Evolutionary conservation across 2,329 filamentous ascomycete species (phyloP).

Genomic region (Sphaerulina musiva): DNA sequence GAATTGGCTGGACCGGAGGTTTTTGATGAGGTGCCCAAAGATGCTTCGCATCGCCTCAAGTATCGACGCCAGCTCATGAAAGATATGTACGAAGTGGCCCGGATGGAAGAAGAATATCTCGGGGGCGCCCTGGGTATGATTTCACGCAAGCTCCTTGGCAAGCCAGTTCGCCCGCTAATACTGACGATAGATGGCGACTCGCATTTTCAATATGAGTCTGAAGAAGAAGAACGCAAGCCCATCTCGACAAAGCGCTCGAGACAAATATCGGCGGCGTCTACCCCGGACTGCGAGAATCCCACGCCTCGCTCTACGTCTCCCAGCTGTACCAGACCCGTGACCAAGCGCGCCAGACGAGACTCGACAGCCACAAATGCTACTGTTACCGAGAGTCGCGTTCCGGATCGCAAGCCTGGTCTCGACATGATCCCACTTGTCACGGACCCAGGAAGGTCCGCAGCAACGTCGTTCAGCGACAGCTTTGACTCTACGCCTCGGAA

Average conservation of each 20-base stretch:
- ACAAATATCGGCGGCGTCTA: slow-evolving; percentile 7
- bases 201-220: slow-evolving; percentile 13
- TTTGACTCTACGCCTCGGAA: background rate
- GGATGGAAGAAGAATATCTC: slow-evolving; percentile 15
- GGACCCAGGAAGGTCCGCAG: background rate
- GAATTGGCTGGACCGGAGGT: slow-evolving; percentile 24
- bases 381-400: background rate
- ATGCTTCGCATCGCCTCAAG: slow-evolving; percentile 13
- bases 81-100: slow-evolving; percentile 21
- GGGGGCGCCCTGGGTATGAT: slow-evolving; percentile 17
- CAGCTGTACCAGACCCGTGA: slow-evolving; percentile 3
- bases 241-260: slow-evolving; percentile 11
- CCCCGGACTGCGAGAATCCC: slow-evolving; percentile 6
- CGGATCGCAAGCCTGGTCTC: slow-evolving; percentile 6
- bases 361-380: background rate
- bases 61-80: slow-evolving; percentile 13
- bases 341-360: slow-evolving; percentile 12
- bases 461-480: background rate
- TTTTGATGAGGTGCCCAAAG: slow-evolving; percentile 26
- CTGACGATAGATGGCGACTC: slow-evolving; percentile 13
- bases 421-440: slow-evolving; percentile 1
- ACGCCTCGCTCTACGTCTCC: slow-evolving; percentile 11
- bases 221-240: slow-evolving; percentile 15
- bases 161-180: slow-evolving; percentile 1
- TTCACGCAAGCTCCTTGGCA: background rate